Conservation (phyloP, 441 rosid genomes). For the Aquilaria agallochum region DNA sequence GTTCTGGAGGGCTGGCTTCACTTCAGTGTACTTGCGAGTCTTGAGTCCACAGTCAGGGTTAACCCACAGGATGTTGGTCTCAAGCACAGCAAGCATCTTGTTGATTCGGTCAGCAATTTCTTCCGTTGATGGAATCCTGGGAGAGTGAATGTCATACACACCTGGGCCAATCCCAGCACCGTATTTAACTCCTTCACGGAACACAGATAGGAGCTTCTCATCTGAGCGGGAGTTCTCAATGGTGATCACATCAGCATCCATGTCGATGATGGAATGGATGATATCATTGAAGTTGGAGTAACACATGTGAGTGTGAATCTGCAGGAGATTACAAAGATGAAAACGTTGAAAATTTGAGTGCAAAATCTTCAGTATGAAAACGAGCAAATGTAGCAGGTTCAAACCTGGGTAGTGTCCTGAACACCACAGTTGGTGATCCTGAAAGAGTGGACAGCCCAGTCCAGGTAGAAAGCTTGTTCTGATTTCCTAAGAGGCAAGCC, state of each 20-base stretch:
- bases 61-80: slow-evolving; percentile 92
- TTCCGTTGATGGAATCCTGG: slow-evolving; percentile 83
- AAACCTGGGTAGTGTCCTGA: slow-evolving; percentile 84
- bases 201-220: slow-evolving; percentile 94
- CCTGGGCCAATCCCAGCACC: slow-evolving; percentile 99
- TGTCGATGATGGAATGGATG: slow-evolving; percentile 90
- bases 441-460: slow-evolving; percentile 99
- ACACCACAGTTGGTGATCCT: slow-evolving; percentile 95
- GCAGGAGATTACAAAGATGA: slow-evolving; percentile 8
- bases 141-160: slow-evolving; percentile 95
- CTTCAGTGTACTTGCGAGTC: slow-evolving; percentile 91
- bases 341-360: too few species aligned
- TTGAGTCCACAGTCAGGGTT: slow-evolving; percentile 98
- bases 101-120: slow-evolving; percentile 93
- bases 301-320: slow-evolving; percentile 99
- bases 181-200: slow-evolving; percentile 97
- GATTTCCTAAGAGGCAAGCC: slow-evolving; percentile 94
- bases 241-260: slow-evolving; percentile 98
- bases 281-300: slow-evolving; percentile 98
- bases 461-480: slow-evolving; percentile 92
- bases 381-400: slow-evolving; percentile 3
- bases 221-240: slow-evolving; percentile 97
- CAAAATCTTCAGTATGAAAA: not conserved
- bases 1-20: slow-evolving; percentile 84
- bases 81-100: slow-evolving; percentile 98